phyloP scores from a whole-genome alignment of 1,284 basidiomycete species.

The Tilletia caries region DNA sequence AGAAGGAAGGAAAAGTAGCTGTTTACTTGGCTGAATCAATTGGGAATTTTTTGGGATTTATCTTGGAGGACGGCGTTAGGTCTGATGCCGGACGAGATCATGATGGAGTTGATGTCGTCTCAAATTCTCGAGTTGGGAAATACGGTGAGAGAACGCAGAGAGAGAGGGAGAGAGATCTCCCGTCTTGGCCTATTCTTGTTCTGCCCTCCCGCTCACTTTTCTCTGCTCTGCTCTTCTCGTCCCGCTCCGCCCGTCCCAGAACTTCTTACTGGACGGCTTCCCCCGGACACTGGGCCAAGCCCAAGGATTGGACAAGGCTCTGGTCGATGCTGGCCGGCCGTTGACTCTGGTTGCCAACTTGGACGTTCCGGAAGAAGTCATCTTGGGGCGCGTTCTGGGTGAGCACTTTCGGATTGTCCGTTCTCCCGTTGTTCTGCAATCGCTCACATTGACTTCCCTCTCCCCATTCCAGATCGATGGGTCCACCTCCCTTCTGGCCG shows the following conservation, averaged over 20 bases:
- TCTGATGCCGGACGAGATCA: slow-evolving; percentile 49
- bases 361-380: slow-evolving; percentile 84
- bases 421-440: no score
- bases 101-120: slow-evolving; percentile 45
- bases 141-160: slow-evolving; percentile 9
- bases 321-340: slow-evolving; percentile 20
- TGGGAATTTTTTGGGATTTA: background rate
- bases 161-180: no score
- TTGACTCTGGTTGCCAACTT: slow-evolving; percentile 85
- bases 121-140: slow-evolving; percentile 25
- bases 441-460: background rate
- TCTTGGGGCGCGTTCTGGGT: slow-evolving; percentile 78
- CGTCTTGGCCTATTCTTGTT: background rate
- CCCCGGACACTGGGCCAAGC: slow-evolving; percentile 89
- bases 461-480: slow-evolving; percentile 63
- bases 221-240: background rate
- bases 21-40: background rate
- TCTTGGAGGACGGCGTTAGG: slow-evolving; percentile 7
- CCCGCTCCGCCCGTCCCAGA: slow-evolving; percentile 46
- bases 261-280: slow-evolving; percentile 96
- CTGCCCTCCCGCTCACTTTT: no score
- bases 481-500: slow-evolving; percentile 87
- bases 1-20: no score
- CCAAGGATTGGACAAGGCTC: slow-evolving; percentile 67
- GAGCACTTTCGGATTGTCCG: no score